phyloP scores from a whole-genome alignment of 495 filamentous ascomycete species.

The Trypethelium eluteriae region DNA sequence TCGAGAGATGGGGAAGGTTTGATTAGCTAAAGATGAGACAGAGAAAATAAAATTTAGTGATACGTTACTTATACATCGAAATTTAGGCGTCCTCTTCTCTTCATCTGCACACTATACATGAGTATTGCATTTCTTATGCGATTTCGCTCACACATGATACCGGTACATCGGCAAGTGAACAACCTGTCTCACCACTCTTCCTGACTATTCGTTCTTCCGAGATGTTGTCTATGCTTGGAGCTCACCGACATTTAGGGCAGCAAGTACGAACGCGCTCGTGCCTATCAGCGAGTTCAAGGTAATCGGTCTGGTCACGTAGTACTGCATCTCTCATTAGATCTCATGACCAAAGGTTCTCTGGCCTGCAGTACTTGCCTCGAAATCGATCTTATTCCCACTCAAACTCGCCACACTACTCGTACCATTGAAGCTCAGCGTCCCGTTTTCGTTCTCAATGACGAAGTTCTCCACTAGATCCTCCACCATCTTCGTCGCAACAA shows the following conservation, averaged over 20 bases:
- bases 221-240: background rate
- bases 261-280: slow-evolving; percentile 6
- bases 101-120: too few species aligned
- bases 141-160: background rate
- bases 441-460: slow-evolving; percentile 22
- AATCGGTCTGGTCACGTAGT: slow-evolving; percentile 5
- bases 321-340: background rate
- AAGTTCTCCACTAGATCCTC: slow-evolving; percentile 25
- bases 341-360: slow-evolving; percentile 11
- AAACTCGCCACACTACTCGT: slow-evolving; percentile 26
- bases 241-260: slow-evolving; percentile 1
- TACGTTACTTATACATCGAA: background rate
- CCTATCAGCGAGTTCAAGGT: slow-evolving; percentile 4
- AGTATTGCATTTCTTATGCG: too few species aligned
- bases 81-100: too few species aligned
- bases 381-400: slow-evolving; percentile 15
- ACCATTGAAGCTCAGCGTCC: slow-evolving; percentile 24
- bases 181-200: background rate
- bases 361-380: slow-evolving; percentile 13
- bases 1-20: slow-evolving; percentile 1
- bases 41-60: slow-evolving; percentile 1
- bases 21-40: background rate
- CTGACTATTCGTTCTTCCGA: background rate
- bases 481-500: slow-evolving; percentile 20
- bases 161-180: background rate